Percentiles rank a stretch among this genome's conserved stretches.
Conservation (phyloP, 345 rosid species). For the Populus deltoides region DNA sequence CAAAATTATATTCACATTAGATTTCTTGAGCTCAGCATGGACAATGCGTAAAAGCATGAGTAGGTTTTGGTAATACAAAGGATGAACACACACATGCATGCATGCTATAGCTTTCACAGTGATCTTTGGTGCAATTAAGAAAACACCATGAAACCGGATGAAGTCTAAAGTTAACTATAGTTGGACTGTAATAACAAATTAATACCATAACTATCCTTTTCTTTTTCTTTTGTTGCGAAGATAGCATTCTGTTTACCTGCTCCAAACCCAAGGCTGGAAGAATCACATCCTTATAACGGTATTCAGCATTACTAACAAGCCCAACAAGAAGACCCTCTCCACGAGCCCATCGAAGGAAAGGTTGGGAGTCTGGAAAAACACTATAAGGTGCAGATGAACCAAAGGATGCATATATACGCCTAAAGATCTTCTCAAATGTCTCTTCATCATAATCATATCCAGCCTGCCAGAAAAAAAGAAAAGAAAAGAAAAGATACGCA, state of each 20-base stretch:
- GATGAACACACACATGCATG: not conserved
- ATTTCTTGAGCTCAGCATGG: not conserved
- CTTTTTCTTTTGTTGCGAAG: not conserved
- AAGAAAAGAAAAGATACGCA: conserved; percentile 1
- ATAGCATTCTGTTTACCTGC: conserved; percentile 43
- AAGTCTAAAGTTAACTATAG: not conserved
- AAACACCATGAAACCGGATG: not conserved
- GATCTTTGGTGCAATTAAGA: not conserved
- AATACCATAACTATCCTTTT: too few species aligned
- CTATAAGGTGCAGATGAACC: conserved; percentile 94
- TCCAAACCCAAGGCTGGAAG: conserved; percentile 82
- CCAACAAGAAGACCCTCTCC: conserved; percentile 66
- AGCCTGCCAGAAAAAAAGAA: conserved; percentile 51
- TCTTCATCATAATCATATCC: conserved; percentile 93
- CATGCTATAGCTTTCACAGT: not conserved
- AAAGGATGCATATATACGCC: conserved; percentile 80
- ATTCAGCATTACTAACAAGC: conserved; percentile 80
- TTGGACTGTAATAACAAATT: not conserved
- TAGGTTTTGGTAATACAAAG: not conserved
- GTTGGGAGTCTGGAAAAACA: conserved; percentile 69
- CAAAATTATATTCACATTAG: not conserved
- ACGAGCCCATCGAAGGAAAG: conserved; percentile 86
- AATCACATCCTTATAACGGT: conserved; percentile 81
- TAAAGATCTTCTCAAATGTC: conserved; percentile 83
- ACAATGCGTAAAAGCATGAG: not conserved